phyloP scores from a whole-genome alignment of 2,329 filamentous ascomycete genomes.

The Epichloe sylvatica region DNA sequence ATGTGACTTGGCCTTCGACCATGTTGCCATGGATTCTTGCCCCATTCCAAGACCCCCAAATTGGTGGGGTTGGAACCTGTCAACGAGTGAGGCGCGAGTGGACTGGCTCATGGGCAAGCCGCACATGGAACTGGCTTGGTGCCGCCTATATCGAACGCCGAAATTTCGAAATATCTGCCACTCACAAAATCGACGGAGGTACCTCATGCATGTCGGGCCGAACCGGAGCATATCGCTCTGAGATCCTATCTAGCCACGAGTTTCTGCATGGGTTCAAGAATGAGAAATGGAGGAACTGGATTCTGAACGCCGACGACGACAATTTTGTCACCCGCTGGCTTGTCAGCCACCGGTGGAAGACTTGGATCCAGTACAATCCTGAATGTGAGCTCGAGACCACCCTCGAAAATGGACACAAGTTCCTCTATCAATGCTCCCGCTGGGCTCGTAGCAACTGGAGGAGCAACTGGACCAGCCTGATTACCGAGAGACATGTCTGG shows the following conservation, averaged over 20 bases:
- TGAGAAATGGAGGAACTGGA: slow-evolving; percentile 78
- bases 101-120: slow-evolving; percentile 42
- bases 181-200: slow-evolving; percentile 85
- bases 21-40: slow-evolving; percentile 85
- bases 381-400: slow-evolving; percentile 90
- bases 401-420: slow-evolving; percentile 76
- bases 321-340: slow-evolving; percentile 97
- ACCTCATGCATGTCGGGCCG: slow-evolving; percentile 94
- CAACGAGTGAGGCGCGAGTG: slow-evolving; percentile 66
- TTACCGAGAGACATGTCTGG: slow-evolving; percentile 73
- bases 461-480: slow-evolving; percentile 84
- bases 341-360: slow-evolving; percentile 83
- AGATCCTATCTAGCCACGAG: slow-evolving; percentile 70
- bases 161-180: slow-evolving; percentile 94
- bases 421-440: slow-evolving; percentile 81
- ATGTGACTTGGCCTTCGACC: slow-evolving; percentile 81
- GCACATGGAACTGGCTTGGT: slow-evolving; percentile 77
- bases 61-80: slow-evolving; percentile 85
- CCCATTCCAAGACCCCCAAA: slow-evolving; percentile 70
- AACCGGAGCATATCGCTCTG: slow-evolving; percentile 80
- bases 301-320: slow-evolving; percentile 91
- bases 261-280: slow-evolving; percentile 85
- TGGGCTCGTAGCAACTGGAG: slow-evolving; percentile 98
- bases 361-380: slow-evolving; percentile 84
- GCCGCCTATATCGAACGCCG: slow-evolving; percentile 84